phyloP scores from a whole-genome alignment of 2,329 filamentous ascomycete genomes.

The Fusarium sp. region DNA sequence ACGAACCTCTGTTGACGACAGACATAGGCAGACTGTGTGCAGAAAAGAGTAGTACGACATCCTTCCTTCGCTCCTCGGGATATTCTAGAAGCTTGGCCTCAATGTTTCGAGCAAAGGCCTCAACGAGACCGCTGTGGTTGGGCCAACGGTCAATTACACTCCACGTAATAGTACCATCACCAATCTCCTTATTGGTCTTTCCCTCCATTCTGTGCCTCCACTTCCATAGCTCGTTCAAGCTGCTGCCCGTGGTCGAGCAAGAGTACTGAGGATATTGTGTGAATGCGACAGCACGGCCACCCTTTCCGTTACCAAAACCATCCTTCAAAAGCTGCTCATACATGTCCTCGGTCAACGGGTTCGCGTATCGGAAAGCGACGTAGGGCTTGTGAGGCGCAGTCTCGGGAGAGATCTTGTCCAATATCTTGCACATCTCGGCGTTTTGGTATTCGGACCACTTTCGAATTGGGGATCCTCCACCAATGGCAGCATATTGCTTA shows the following conservation, averaged over 20 bases:
- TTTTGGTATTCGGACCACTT: slow-evolving; percentile 98
- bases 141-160: slow-evolving; percentile 99
- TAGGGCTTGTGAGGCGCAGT: slow-evolving; percentile 98
- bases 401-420: slow-evolving; percentile 90
- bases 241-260: slow-evolving; percentile 96
- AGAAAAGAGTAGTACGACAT: slow-evolving; percentile 91
- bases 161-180: slow-evolving; percentile 85
- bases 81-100: slow-evolving; percentile 87
- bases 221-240: slow-evolving; percentile 97
- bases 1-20: slow-evolving; percentile 87
- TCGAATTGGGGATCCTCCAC: slow-evolving; percentile 96
- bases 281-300: slow-evolving; percentile 95
- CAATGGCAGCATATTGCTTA: slow-evolving; percentile 94
- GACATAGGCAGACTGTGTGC: slow-evolving; percentile 97
- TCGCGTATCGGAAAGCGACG: slow-evolving; percentile 95
- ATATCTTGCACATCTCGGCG: slow-evolving; percentile 95
- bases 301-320: slow-evolving; percentile 89
- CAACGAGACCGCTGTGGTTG: slow-evolving; percentile 87
- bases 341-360: slow-evolving; percentile 94
- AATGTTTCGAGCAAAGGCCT: slow-evolving; percentile 93
- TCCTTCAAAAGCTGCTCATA: slow-evolving; percentile 86
- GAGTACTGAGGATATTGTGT: slow-evolving; percentile 99
- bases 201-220: slow-evolving; percentile 92
- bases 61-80: slow-evolving; percentile 80
- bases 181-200: slow-evolving; percentile 68